Evolutionary conservation across 495 filamentous ascomycete genomes (phyloP), one percentile per base, ranked within the genome.

Genomic region (Annulohypoxylon moriforme): DNA sequence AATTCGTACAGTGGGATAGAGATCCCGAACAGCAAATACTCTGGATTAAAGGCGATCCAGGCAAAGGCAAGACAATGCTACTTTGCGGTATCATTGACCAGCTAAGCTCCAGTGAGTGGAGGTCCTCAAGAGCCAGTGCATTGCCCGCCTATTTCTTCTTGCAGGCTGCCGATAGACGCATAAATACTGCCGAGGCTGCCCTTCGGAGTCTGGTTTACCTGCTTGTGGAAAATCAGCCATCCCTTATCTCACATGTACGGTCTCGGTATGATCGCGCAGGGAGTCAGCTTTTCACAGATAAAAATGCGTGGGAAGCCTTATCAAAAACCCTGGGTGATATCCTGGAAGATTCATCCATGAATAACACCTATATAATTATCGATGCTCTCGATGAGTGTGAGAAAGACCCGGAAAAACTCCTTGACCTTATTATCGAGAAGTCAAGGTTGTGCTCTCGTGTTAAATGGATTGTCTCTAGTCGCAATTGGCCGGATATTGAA

Each of bases 61-160:
- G 83, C n/a, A 85, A 81, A 61, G 82, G 84, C 34, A 86, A 86
- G 76, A 86, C 83, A 1, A 86, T 86, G 84, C 75, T 86, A 0
- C 56, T 87, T 9, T 81, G 73, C 25, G 81, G 80, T 8, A 80
- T 85, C 46, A 24, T 25, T 2, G 18, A 49, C 18, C n/a, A 22
- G 7, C 16, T 20, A 22, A 22, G 24, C 13, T 11, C 33, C 2
- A 11, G 13, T 36, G 33, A 11, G 13, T 11, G 33, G 33, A 36
- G 7, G 8, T 9, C 7, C 13, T 11, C 33, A 36, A 36, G 33
- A 11, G 13, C 33, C 6, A 36, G 33, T 11, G 3, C 33, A 8
- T 36, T n/a, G n/a, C n/a, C n/a, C n/a, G n/a, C n/a, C n/a, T n/a
- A 36, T 36, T 36, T 36, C 33, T 36, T 36, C 13, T 36, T 36